phyloP scores from a whole-genome alignment of 805 yeast genomes.

The Spathaspora girioi region DNA sequence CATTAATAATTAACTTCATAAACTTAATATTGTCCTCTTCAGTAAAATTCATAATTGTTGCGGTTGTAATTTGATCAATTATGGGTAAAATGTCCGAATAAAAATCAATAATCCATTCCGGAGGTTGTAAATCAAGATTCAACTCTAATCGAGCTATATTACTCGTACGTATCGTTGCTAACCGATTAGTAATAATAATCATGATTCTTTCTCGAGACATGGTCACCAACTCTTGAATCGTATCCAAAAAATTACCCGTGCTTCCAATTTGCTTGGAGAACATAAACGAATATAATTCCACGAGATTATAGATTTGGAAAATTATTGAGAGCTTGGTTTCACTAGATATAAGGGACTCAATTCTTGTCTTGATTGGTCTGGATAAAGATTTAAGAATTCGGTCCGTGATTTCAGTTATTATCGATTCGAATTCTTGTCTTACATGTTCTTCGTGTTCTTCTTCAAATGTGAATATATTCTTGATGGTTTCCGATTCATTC shows the following conservation, averaged over 20 bases:
- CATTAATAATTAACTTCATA: conserved; percentile 40
- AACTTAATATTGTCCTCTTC: conserved; percentile 33
- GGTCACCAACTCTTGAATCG: conserved; percentile 21
- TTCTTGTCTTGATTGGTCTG: conserved; percentile 56
- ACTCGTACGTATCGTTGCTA: conserved; percentile 30
- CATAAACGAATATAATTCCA: conserved; percentile 70
- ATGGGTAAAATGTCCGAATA: conserved; percentile 57
- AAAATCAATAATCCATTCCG: conserved; percentile 78
- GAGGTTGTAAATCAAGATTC: conserved; percentile 64
- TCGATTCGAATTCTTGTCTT: conserved; percentile 25
- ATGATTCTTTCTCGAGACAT: conserved; percentile 25
- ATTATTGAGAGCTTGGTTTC: conserved; percentile 57
- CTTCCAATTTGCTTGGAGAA: conserved; percentile 43
- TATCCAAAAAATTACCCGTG: conserved; percentile 16
- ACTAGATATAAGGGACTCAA: conserved; percentile 65
- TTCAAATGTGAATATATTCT: conserved; percentile 46
- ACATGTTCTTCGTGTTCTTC: conserved; percentile 15
- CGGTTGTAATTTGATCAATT: conserved; percentile 39
- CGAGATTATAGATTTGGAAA: conserved; percentile 55
- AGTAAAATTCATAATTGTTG: conserved; percentile 41
- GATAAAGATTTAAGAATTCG: conserved; percentile 52
- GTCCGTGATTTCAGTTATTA: conserved; percentile 38
- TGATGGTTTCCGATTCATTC: conserved; percentile 77
- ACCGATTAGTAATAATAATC: conserved; percentile 22
- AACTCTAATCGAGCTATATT: conserved; percentile 38